phyloP scores from a whole-genome alignment of 768 basidiomycete species.

The Collybiopsis confluens region DNA sequence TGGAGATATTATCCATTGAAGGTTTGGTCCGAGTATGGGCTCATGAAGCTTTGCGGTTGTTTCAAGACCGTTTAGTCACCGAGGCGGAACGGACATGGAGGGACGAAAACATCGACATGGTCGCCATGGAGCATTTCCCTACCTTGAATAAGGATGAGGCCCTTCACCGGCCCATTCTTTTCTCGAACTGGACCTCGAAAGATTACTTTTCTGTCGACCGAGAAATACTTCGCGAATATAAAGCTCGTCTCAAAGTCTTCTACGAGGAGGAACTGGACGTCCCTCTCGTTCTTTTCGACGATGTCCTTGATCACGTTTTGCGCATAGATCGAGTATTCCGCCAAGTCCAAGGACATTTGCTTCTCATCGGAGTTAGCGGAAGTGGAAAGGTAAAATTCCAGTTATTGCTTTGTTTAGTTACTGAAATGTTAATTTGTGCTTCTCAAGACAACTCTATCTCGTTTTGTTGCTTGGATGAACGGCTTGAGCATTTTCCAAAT shows the following conservation, averaged over 20 bases:
- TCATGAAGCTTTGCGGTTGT: slow-evolving; percentile 93
- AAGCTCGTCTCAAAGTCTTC: slow-evolving; percentile 93
- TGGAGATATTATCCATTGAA: slow-evolving; percentile 91
- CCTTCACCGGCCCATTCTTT: slow-evolving; percentile 83
- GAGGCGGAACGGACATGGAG: slow-evolving; percentile 96
- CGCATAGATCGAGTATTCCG: slow-evolving; percentile 99
- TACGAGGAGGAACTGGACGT: slow-evolving; percentile 99
- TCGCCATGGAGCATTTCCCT: slow-evolving; percentile 89
- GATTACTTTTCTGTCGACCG: slow-evolving; percentile 94
- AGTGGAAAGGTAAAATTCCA: slow-evolving; percentile 83
- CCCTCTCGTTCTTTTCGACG: slow-evolving; percentile 96
- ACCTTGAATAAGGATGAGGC: slow-evolving; percentile 87
- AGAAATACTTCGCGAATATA: slow-evolving; percentile 90
- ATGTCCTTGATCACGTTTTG: slow-evolving; percentile 95
- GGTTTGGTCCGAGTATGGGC: slow-evolving; percentile 97
- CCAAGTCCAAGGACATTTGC: slow-evolving; percentile 93
- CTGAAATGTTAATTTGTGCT: slow-evolving; percentile 12
- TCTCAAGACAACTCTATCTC: slow-evolving; percentile 86
- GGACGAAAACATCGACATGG: slow-evolving; percentile 82
- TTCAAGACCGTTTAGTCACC: slow-evolving; percentile 93
- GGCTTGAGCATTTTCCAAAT: slow-evolving; percentile 99
- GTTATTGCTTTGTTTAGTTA: slow-evolving; percentile 7
- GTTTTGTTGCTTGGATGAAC: slow-evolving; percentile 99
- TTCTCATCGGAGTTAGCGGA: slow-evolving; percentile 96
- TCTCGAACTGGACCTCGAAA: slow-evolving; percentile 99